phyloP scores from a whole-genome alignment of 306 rosid genomes.

The Fragaria iinumae region DNA sequence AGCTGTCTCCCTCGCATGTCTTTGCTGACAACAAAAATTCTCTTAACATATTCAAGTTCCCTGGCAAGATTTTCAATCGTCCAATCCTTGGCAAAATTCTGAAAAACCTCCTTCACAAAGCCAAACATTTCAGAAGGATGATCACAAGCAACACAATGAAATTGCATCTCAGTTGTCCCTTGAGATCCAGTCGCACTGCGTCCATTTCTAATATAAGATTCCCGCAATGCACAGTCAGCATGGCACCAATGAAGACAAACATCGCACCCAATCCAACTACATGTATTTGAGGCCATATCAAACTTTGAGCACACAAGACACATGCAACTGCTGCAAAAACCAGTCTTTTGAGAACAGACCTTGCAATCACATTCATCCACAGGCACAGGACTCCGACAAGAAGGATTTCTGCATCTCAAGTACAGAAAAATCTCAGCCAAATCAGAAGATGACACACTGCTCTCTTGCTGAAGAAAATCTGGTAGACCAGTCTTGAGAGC shows the following conservation, averaged over 20 bases:
- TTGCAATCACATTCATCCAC: slow-evolving; percentile 99
- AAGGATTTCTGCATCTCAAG: slow-evolving; percentile 69
- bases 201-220: slow-evolving; percentile 89
- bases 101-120: slow-evolving; percentile 96
- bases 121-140: slow-evolving; percentile 99
- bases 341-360: slow-evolving; percentile 74
- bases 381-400: slow-evolving; percentile 70
- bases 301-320: slow-evolving; percentile 92
- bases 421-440: slow-evolving; percentile 81
- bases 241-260: slow-evolving; percentile 99
- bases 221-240: slow-evolving; percentile 79
- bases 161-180: slow-evolving; percentile 90
- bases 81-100: slow-evolving; percentile 85
- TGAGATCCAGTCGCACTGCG: slow-evolving; percentile 59
- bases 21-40: slow-evolving; percentile 86
- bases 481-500: slow-evolving; percentile 73
- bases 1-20: slow-evolving; percentile 83
- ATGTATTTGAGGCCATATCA: slow-evolving; percentile 88
- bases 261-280: slow-evolving; percentile 99
- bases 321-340: slow-evolving; percentile 96
- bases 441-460: slow-evolving; percentile 50
- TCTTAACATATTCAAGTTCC: slow-evolving; percentile 88
- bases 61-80: slow-evolving; percentile 66
- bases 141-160: slow-evolving; percentile 94
- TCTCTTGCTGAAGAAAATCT: slow-evolving; percentile 56